phyloP scores from a whole-genome alignment of 768 basidiomycete species.

The Lentinula raphanica region DNA sequence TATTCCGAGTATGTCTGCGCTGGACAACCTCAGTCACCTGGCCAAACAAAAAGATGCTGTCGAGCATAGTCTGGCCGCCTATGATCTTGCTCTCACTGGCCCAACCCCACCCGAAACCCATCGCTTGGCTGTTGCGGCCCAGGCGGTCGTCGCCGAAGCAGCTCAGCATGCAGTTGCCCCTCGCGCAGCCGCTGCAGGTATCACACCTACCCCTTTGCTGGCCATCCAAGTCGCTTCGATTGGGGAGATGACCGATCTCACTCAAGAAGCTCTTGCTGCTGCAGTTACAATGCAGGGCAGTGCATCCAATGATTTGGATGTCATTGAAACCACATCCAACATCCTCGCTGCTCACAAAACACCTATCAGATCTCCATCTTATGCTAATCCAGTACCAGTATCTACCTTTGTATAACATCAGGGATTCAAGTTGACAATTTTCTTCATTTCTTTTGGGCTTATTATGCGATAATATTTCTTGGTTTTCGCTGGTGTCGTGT shows the following conservation, averaged over 20 bases:
- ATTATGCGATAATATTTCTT: constrained; percentile 15
- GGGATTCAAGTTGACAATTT: constrained; percentile 21
- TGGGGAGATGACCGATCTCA: constrained; percentile 46
- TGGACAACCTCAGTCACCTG: constrained; percentile 56
- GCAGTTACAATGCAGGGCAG: constrained; percentile 76
- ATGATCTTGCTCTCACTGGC: constrained; percentile 63
- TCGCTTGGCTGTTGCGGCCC: constrained; percentile 69
- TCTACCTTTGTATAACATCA: constrained; percentile 11
- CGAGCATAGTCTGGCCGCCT: constrained; percentile 62
- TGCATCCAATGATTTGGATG: constrained; percentile 72
- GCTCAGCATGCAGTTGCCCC: constrained; percentile 61
- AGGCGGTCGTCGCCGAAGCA: constrained; percentile 77
- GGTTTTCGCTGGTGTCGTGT: constrained; percentile 13
- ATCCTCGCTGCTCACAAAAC: constrained; percentile 39
- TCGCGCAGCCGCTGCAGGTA: constrained; percentile 34
- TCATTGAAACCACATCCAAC: constrained; percentile 65
- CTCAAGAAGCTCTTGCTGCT: constrained; percentile 68
- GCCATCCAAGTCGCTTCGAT: constrained; percentile 48
- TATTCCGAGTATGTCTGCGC: constrained; percentile 42
- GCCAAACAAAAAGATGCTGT: constrained; percentile 81
- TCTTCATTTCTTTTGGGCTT: constrained; percentile 21
- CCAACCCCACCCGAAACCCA: constrained; percentile 43
- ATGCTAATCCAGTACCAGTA: constrained; percentile 1
- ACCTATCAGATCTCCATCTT: background rate
- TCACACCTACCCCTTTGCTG: constrained; percentile 31